These are phyloP conservation scores for Coelastrella sp. DNA, from an alignment of 139 green algal genomes.

Conservation along the genomic window DNA sequence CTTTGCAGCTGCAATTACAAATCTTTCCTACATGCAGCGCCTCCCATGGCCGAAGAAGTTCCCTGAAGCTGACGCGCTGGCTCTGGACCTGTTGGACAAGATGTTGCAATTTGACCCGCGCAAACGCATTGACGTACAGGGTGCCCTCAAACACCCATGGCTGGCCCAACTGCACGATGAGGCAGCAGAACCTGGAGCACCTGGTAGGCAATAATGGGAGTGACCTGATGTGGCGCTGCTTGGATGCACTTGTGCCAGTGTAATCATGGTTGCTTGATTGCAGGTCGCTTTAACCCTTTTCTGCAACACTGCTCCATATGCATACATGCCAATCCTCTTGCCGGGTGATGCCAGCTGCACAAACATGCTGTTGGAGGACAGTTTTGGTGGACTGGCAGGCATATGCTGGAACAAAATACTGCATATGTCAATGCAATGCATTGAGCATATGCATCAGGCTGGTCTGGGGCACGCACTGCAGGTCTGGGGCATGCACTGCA, in stretches of 20 bases:
- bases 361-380: too few species aligned
- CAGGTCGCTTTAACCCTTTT: too few species aligned
- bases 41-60: slow-evolving; percentile 74
- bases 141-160: slow-evolving; percentile 92
- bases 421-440: too few species aligned
- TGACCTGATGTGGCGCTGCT: background rate
- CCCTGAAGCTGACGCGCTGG: slow-evolving; percentile 75
- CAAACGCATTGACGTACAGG: slow-evolving; percentile 85
- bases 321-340: background rate
- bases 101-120: slow-evolving; percentile 95
- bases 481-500: too few species aligned
- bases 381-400: too few species aligned
- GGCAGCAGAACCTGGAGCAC: slow-evolving; percentile 74
- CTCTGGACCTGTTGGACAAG: slow-evolving; percentile 88
- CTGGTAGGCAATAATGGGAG: slow-evolving; percentile 49
- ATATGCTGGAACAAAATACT: too few species aligned
- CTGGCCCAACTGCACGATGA: slow-evolving; percentile 89
- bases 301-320: background rate
- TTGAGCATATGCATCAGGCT: too few species aligned
- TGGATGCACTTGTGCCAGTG: too few species aligned
- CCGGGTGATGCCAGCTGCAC: too few species aligned
- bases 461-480: too few species aligned
- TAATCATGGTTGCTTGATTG: too few species aligned
- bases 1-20: background rate
- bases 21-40: background rate